phyloP scores from a whole-genome alignment of 2,329 filamentous ascomycete species.

The Diplodia intermedia region DNA sequence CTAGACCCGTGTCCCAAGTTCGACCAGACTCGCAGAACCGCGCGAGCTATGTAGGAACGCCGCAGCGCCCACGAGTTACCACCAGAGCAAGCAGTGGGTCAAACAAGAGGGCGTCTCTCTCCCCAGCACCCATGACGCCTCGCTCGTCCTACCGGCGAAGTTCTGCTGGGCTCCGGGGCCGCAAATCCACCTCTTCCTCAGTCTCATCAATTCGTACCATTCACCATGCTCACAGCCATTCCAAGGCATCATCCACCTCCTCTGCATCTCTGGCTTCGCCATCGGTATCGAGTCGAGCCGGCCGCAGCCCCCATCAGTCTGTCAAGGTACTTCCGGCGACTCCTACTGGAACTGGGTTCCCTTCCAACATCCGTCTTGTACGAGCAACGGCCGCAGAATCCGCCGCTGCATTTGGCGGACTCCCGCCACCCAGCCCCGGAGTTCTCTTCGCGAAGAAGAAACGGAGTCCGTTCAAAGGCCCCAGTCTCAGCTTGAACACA shows the following conservation, averaged over 20 bases:
- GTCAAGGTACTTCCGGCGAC: constrained; percentile 96
- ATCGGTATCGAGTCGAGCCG: constrained; percentile 59
- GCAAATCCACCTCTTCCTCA: constrained; percentile 95
- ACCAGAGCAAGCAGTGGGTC: constrained; percentile 50
- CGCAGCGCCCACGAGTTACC: constrained; percentile 52
- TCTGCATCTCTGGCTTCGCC: constrained; percentile 68
- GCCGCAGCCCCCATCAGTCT: constrained; percentile 79
- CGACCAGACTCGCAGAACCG: constrained; percentile 49
- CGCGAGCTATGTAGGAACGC: constrained; percentile 43
- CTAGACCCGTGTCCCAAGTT: constrained; percentile 43
- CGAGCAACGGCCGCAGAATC: constrained; percentile 61
- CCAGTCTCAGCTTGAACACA: constrained; percentile 60
- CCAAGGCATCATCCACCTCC: constrained; percentile 92
- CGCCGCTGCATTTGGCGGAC: constrained; percentile 56
- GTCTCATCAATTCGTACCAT: constrained; percentile 92
- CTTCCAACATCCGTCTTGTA: constrained; percentile 84
- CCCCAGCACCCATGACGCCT: constrained; percentile 86
- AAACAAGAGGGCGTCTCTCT: constrained; percentile 73
- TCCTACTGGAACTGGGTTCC: constrained; percentile 75
- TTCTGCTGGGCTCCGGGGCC: constrained; percentile 81
- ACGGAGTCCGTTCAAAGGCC: constrained; percentile 81
- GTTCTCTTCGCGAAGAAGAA: constrained; percentile 84
- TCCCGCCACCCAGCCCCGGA: constrained; percentile 66
- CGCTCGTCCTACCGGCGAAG: constrained; percentile 84
- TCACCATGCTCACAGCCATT: constrained; percentile 85